Evolutionary conservation across 768 basidiomycete species (phyloP), one percentile per base, ranked within the genome.

Genomic region (Amyloporia xantha): DNA sequence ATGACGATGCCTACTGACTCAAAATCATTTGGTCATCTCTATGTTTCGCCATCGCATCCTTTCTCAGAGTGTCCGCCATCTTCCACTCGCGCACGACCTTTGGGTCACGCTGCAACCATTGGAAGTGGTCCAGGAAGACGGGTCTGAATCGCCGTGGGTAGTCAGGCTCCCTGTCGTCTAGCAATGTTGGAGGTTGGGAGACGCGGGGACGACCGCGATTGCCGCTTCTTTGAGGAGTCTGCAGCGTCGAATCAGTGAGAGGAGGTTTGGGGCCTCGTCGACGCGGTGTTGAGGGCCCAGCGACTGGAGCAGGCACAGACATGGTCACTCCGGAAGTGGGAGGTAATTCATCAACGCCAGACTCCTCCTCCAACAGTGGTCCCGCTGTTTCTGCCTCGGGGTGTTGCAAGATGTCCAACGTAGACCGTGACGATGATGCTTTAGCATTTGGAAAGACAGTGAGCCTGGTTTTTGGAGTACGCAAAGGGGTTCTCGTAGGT

Each of bases 71-170:
- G 5, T 44, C 43, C 43, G 45, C 45, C 30, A 25, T 20, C 48
- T 27, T 42, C 48, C 48, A 49, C 23, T 59, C 51, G 15, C 54
- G 39, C 24, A 54, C 59, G 40, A 58, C 33, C 33, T 53, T 46
- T 19, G 54, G 50, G 38, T 64, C 63, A 13, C 51, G 50, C 41
- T 47, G 51, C 24, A 55, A 40, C 63, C 63, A 64, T 46, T 64
- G 63, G 27, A 53, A 47, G 40, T 58, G 55, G 33, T 60, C 55
- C 13, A 60, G 51, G 46, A 62, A 56, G 3, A 57, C 49, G 0
- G 59, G 61, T 2, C 59, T 47, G 36, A 52, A 54, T 30, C 61
- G 49, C n/a, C 56, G 40, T 13, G 51, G 50, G n/a, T 28, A 41
- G 36, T 21, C 33, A 4, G 33, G 41, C 35, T 55, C 56, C 27